Conservation (phyloP, 345 rosid species). For the Brassica carinata region DNA sequence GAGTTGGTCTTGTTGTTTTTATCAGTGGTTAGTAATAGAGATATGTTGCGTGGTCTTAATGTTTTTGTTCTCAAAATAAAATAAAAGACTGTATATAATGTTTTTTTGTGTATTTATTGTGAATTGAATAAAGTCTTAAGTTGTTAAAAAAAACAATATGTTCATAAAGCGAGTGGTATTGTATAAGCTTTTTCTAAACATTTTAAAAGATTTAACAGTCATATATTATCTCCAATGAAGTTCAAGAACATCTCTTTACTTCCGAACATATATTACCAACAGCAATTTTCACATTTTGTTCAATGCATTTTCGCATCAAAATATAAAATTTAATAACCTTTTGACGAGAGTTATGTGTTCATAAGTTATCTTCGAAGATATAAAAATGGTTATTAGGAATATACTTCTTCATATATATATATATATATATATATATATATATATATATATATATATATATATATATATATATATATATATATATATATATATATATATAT, state of each 20-base stretch:
- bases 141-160: background rate
- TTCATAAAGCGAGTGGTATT: background rate
- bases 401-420: background rate
- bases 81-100: background rate
- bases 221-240: background rate
- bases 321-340: background rate
- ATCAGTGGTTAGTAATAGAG: background rate
- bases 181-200: background rate
- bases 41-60: background rate
- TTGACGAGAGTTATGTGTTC: background rate
- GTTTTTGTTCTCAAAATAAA: background rate
- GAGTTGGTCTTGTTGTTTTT: background rate
- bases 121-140: background rate
- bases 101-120: background rate
- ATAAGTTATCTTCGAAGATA: background rate
- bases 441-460: no score
- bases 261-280: background rate
- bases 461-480: no score
- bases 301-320: background rate
- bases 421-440: no score
- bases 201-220: background rate
- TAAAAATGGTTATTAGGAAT: background rate
- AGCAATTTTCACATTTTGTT: background rate
- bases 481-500: no score
- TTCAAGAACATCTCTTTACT: background rate